Evolutionary conservation across 345 rosid genomes (phyloP).

Genomic region (Clarkia xantiana): DNA sequence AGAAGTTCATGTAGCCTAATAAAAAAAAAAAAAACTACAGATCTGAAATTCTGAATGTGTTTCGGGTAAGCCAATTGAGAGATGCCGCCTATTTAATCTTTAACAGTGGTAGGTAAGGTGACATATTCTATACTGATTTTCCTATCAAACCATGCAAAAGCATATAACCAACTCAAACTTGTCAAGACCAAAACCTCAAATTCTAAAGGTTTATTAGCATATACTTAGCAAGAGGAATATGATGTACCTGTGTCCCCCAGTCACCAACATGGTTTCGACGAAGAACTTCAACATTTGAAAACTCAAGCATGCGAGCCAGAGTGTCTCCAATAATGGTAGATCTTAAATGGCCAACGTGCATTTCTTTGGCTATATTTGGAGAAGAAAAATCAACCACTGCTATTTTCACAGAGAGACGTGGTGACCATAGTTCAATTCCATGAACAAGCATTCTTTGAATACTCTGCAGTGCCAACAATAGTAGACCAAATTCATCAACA

Average conservation of each 20-base stretch:
- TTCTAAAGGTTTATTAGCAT: no score
- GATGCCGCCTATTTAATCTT: background rate
- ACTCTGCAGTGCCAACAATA: constrained; percentile 28
- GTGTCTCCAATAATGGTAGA: constrained; percentile 97
- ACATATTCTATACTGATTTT: background rate
- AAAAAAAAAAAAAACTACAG: no score
- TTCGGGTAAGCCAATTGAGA: no score
- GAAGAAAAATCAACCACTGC: constrained; percentile 98
- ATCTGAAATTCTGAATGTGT: no score
- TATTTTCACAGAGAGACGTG: constrained; percentile 39
- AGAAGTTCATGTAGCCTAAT: no score
- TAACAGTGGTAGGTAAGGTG: background rate
- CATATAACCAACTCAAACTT: no score
- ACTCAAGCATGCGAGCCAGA: constrained; percentile 85
- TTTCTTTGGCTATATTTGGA: constrained; percentile 98
- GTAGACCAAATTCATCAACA: background rate
- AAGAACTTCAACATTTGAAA: constrained; percentile 74
- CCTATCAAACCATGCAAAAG: no score
- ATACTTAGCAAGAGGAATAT: constrained; percentile 1
- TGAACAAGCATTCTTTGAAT: constrained; percentile 68
- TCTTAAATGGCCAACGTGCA: constrained; percentile 97
- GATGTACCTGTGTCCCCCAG: constrained; percentile 97
- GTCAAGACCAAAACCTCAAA: no score
- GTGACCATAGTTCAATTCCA: no score
- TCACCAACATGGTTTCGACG: constrained; percentile 99